A percentile compares a stretch with the other conserved stretches of the same genome.
phyloP scores from a whole-genome alignment of 2,329 filamentous ascomycete species.

The Ophiostoma sp. region DNA sequence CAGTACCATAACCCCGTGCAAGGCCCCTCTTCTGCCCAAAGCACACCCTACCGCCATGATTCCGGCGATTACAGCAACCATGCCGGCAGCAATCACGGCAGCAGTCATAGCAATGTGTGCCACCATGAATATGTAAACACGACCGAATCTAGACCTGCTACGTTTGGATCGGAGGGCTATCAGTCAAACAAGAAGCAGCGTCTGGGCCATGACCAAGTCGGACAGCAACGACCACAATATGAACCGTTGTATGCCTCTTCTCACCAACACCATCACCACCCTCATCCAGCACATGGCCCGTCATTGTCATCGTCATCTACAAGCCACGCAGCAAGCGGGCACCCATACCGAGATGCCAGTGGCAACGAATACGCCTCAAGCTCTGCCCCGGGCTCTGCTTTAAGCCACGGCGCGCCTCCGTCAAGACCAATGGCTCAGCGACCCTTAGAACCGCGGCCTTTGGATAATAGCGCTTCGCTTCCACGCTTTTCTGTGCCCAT shows the following conservation, averaged over 20 bases:
- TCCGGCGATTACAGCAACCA: not conserved
- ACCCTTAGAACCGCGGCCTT: not conserved
- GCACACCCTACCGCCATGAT: not conserved
- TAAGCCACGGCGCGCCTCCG: not conserved
- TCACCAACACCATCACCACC: not conserved
- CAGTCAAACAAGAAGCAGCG: not conserved
- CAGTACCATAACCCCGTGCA: slow-evolving; percentile 3
- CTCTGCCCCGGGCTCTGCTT: not conserved
- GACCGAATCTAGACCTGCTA: not conserved
- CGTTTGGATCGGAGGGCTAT: not conserved
- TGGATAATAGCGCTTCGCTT: not conserved
- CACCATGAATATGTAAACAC: not conserved
- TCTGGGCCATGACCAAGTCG: not conserved
- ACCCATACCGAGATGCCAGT: not conserved
- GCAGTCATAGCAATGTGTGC: not conserved
- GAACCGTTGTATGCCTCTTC: not conserved
- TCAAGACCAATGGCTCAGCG: not conserved
- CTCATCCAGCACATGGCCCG: not conserved
- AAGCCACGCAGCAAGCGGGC: not conserved
- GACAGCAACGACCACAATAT: not conserved
- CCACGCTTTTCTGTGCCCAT: not conserved
- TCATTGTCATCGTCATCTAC: not conserved
- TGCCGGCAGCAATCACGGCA: not conserved
- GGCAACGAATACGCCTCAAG: not conserved
- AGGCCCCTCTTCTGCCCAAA: not conserved